Percentiles rank a stretch among this genome's conserved stretches.
These are phyloP conservation scores for Cladophialophora yegresii DNA, from an alignment of 2,329 filamentous ascomycete species.

Conservation along the genomic window DNA sequence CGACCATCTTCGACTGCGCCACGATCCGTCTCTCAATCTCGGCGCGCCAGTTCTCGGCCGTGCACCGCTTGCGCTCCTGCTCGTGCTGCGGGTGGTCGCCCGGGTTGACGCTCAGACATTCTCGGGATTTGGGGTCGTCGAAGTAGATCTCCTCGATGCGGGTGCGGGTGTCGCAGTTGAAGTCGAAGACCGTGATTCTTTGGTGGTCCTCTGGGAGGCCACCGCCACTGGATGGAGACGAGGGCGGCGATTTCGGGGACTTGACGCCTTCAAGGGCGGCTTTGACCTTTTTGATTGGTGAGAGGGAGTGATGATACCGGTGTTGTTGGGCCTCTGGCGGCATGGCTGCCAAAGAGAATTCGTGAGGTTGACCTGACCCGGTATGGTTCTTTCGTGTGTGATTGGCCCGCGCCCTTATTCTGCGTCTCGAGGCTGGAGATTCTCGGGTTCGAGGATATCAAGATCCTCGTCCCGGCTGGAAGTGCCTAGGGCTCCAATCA, in stretches of 20 bases:
- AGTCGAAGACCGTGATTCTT: neutral
- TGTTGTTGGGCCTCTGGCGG: neutral
- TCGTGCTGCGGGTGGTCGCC: conserved; percentile 11
- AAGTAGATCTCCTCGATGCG: conserved; percentile 26
- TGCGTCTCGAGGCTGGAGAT: neutral
- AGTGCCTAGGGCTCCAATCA: neutral
- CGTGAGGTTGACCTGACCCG: neutral
- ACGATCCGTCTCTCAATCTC: conserved; percentile 23
- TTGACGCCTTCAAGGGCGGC: conserved; percentile 6
- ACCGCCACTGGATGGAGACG: neutral
- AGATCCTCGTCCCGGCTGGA: neutral
- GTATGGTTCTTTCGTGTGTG: neutral
- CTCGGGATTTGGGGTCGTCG: conserved; percentile 9
- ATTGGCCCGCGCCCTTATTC: neutral
- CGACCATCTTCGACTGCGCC: conserved; percentile 10
- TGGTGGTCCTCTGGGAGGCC: neutral
- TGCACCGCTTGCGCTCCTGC: conserved; percentile 7
- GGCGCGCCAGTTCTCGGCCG: conserved; percentile 19
- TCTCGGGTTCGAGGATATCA: neutral
- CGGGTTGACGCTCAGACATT: conserved; percentile 20
- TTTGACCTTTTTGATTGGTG: conserved; percentile 17
- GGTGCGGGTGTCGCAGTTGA: neutral
- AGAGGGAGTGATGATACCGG: neutral
- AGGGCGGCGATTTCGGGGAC: neutral
- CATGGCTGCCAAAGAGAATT: neutral